Conservation (phyloP, 139 green algal genomes). For the Chlamydomonas applanata region DNA sequence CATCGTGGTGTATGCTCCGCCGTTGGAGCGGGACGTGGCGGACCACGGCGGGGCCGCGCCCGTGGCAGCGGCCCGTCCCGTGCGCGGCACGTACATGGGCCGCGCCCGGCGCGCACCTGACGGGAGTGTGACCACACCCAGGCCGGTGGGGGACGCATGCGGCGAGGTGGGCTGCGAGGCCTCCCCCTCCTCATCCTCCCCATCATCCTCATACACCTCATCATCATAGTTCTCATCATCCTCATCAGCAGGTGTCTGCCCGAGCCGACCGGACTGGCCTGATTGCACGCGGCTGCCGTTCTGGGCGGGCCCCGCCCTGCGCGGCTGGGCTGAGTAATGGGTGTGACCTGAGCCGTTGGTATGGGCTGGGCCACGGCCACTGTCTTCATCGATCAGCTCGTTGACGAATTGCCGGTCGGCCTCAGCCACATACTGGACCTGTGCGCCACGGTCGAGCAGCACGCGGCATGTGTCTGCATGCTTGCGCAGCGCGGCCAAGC, state of each 20-base stretch:
- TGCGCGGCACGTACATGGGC: slow-evolving; percentile 9
- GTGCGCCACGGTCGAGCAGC: neutral
- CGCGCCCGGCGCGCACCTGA: neutral
- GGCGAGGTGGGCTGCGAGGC: neutral
- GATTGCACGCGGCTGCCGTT: neutral
- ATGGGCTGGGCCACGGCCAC: neutral
- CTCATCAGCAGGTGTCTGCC: neutral
- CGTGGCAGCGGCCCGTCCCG: neutral
- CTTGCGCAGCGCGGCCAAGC: no score
- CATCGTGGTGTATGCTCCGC: no score
- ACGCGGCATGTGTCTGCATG: neutral
- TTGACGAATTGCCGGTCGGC: neutral
- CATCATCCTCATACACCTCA: slow-evolving; percentile 6
- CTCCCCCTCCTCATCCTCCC: neutral
- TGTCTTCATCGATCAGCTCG: no score
- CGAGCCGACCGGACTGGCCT: no score
- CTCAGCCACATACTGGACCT: neutral
- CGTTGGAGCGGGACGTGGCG: neutral
- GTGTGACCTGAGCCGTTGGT: no score
- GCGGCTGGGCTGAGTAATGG: neutral
- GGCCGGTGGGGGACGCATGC: neutral
- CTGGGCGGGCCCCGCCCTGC: neutral
- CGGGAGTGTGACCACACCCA: neutral
- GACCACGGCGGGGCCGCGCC: neutral
- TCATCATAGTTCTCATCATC: neutral